Percentiles rank a stretch among this genome's conserved stretches.
Conservation (phyloP, 1,284 basidiomycete species). For the Agroathelia rolfsii region DNA sequence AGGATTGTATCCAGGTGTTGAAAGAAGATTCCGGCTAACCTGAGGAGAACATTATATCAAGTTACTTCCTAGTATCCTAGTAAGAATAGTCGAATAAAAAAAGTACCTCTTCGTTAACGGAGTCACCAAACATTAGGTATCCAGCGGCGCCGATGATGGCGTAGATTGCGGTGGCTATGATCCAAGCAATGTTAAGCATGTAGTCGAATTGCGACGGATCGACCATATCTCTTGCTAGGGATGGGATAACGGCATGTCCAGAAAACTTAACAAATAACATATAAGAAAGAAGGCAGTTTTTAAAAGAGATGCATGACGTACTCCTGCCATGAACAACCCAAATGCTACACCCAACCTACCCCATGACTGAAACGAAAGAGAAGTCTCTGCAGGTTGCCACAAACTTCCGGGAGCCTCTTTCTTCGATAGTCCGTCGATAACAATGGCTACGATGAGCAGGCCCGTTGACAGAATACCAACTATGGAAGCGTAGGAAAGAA, state of each 20-base stretch:
- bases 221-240: conserved; percentile 83
- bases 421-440: conserved; percentile 81
- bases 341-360: conserved; percentile 68
- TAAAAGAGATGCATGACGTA: conserved; percentile 37
- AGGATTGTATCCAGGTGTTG: conserved; percentile 67
- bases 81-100: neutral
- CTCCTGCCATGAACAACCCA: conserved; percentile 93
- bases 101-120: conserved; percentile 78
- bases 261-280: conserved; percentile 51
- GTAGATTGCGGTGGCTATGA: conserved; percentile 74
- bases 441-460: conserved; percentile 69
- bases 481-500: conserved; percentile 81
- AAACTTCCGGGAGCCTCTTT: conserved; percentile 74
- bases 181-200: conserved; percentile 79
- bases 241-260: conserved; percentile 90
- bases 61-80: too few species aligned
- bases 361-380: conserved; percentile 42
- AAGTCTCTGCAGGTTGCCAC: conserved; percentile 66
- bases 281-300: conserved; percentile 1
- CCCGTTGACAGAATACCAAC: conserved; percentile 76
- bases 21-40: conserved; percentile 82
- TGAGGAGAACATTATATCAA: too few species aligned
- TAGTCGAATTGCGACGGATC: conserved; percentile 73
- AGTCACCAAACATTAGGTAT: conserved; percentile 85
- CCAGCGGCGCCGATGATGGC: conserved; percentile 76